These are phyloP conservation scores for Meredithiella fracta DNA, from an alignment of 2,329 filamentous ascomycete genomes.

Conservation along the genomic window DNA sequence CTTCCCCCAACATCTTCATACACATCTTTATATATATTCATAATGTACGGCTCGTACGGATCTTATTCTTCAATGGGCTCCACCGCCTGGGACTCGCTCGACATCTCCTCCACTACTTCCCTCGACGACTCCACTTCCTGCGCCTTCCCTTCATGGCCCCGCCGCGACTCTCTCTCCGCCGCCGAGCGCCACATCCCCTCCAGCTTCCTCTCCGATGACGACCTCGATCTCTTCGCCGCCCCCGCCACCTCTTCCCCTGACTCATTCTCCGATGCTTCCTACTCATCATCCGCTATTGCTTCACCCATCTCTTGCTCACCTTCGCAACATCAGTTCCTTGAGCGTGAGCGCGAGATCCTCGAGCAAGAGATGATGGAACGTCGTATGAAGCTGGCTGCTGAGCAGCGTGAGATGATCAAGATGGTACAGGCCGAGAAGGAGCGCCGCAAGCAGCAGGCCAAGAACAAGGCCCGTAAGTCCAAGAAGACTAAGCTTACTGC, in stretches of 20 bases:
- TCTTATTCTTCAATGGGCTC: constrained; percentile 36
- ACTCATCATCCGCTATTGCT: constrained; percentile 4
- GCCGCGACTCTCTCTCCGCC: constrained; percentile 34
- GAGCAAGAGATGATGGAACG: constrained; percentile 20
- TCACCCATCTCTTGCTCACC: constrained; percentile 1
- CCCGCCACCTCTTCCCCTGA: neutral
- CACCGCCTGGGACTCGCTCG: constrained; percentile 26
- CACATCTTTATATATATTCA: constrained; percentile 12
- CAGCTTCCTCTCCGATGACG: constrained; percentile 18
- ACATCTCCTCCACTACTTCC: constrained; percentile 31
- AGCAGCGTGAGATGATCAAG: constrained; percentile 37
- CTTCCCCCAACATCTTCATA: neutral
- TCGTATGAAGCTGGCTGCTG: constrained; percentile 31
- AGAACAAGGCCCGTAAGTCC: constrained; percentile 24
- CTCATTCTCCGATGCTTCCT: constrained; percentile 4
- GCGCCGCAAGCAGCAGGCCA: constrained; percentile 28
- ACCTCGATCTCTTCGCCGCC: constrained; percentile 13
- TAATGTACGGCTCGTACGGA: constrained; percentile 35
- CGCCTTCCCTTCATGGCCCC: constrained; percentile 44
- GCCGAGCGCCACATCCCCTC: constrained; percentile 16
- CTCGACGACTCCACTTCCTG: constrained; percentile 30
- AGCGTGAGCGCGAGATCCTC: constrained; percentile 10
- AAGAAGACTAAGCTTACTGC: constrained; percentile 39
- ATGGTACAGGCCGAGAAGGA: constrained; percentile 39
- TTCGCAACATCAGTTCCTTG: constrained; percentile 7